phyloP scores from a whole-genome alignment of 345 rosid species.

The Citrus medica region DNA sequence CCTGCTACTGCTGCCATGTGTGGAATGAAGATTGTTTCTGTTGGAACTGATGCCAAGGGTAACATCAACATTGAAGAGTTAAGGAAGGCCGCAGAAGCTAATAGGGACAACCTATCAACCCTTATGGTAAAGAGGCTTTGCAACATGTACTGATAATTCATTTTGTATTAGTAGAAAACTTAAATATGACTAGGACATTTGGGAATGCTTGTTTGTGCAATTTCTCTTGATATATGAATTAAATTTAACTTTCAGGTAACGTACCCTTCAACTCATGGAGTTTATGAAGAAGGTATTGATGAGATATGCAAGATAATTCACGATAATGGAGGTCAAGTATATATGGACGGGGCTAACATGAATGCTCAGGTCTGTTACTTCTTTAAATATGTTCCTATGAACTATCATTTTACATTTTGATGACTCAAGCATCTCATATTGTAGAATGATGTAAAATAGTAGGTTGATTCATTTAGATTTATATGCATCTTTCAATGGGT shows the following conservation, averaged over 20 bases:
- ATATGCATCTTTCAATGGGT: not conserved
- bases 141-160: not conserved
- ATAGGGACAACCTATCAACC: constrained; percentile 83
- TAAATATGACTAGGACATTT: not conserved
- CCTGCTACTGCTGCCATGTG: constrained; percentile 99
- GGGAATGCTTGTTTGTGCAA: not conserved
- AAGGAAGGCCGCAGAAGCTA: constrained; percentile 88
- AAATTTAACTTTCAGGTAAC: constrained; percentile 55
- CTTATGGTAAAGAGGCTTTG: constrained; percentile 55
- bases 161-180: not conserved
- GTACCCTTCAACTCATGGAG: constrained; percentile 97
- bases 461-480: not conserved
- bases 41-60: constrained; percentile 98
- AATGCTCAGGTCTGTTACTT: constrained; percentile 78
- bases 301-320: constrained; percentile 94
- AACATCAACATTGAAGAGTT: constrained; percentile 90
- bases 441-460: not conserved
- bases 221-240: constrained; percentile 1
- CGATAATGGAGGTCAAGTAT: constrained; percentile 96
- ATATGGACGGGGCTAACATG: constrained; percentile 99
- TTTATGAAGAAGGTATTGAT: constrained; percentile 93
- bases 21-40: constrained; percentile 93
- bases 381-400: constrained; percentile 1
- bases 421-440: not conserved
- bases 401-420: constrained; percentile 3